Percentiles rank a stretch among this genome's conserved stretches.
These are phyloP conservation scores for Trametes gibbosa DNA, from an alignment of 768 basidiomycete species.

Conservation along the genomic window DNA sequence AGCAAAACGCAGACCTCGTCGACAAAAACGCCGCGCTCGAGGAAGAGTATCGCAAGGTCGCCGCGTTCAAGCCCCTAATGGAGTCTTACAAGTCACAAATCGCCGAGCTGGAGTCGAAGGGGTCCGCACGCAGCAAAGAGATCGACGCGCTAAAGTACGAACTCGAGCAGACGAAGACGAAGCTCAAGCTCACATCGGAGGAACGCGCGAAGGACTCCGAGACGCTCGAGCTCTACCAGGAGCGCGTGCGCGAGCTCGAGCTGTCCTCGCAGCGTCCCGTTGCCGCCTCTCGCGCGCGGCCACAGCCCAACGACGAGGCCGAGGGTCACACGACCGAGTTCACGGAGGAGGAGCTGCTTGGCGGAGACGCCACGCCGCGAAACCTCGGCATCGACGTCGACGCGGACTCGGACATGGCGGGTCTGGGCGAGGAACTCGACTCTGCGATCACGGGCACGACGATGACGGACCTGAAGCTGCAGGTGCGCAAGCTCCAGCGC, in stretches of 20 bases:
- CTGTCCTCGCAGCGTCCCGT: constrained; percentile 54
- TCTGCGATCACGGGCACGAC: constrained; percentile 80
- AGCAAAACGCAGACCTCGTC: constrained; percentile 88
- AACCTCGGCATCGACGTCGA: constrained; percentile 41
- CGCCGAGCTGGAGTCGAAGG: constrained; percentile 72
- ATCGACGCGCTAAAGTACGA: constrained; percentile 71
- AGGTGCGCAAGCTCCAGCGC: constrained; percentile 75
- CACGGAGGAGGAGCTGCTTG: constrained; percentile 48
- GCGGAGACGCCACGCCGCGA: constrained; percentile 27
- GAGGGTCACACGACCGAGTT: constrained; percentile 26
- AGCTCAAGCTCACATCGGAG: constrained; percentile 62
- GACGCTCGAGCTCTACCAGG: constrained; percentile 85
- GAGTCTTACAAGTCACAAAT: constrained; percentile 92
- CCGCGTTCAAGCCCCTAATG: constrained; percentile 83
- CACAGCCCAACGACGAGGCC: constrained; percentile 8
- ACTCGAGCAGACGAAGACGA: constrained; percentile 70
- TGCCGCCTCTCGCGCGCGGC: constrained; percentile 26
- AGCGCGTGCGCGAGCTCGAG: constrained; percentile 87
- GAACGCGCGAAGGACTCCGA: constrained; percentile 81
- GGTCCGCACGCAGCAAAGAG: constrained; percentile 63
- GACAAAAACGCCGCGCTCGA: constrained; percentile 91
- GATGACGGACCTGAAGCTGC: constrained; percentile 89
- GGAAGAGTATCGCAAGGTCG: constrained; percentile 85
- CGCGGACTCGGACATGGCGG: constrained; percentile 46
- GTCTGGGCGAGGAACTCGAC: constrained; percentile 83